phyloP scores from a whole-genome alignment of 1,139 yeast species.

The Magnusiomyces tetraspermus region DNA sequence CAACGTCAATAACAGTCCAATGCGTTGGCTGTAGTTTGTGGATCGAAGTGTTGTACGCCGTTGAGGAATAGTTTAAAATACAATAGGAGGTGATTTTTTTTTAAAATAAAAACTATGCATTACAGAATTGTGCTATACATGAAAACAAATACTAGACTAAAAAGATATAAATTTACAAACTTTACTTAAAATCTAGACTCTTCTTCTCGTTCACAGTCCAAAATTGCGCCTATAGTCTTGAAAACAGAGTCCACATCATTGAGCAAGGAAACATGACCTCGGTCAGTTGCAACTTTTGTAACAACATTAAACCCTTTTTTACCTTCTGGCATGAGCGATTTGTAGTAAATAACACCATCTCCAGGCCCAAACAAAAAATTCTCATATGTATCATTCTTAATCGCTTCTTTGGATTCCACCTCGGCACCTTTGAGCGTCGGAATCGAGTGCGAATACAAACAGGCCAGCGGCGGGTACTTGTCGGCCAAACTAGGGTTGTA shows the following conservation, averaged over 20 bases:
- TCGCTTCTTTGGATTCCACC: conserved; percentile 52
- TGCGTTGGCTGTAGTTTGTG: conserved; percentile 77
- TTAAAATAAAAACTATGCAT: not conserved
- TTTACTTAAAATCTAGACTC: not conserved
- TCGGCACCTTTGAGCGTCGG: conserved; percentile 79
- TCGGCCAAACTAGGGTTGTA: conserved; percentile 40
- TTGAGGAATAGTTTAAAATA: conserved; percentile 16
- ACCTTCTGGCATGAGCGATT: conserved; percentile 69
- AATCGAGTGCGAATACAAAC: conserved; percentile 67
- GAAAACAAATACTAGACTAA: not conserved
- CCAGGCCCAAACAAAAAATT: conserved; percentile 83
- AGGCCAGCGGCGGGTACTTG: conserved; percentile 72
- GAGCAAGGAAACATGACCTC: conserved; percentile 75
- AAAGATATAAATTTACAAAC: no score
- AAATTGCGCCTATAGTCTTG: conserved; percentile 52
- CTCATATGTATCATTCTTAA: conserved; percentile 61
- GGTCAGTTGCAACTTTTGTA: conserved; percentile 53
- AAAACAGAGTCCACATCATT: conserved; percentile 67
- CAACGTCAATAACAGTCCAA: conserved; percentile 62
- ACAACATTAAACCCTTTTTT: conserved; percentile 54
- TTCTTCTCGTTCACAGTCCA: conserved; percentile 22
- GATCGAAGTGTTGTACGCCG: conserved; percentile 63
- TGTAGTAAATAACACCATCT: conserved; percentile 83
- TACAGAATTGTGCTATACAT: not conserved
- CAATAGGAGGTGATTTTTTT: no score